Conservation (phyloP, 2,329 filamentous ascomycete species). For the Dactylellina cionopaga region DNA sequence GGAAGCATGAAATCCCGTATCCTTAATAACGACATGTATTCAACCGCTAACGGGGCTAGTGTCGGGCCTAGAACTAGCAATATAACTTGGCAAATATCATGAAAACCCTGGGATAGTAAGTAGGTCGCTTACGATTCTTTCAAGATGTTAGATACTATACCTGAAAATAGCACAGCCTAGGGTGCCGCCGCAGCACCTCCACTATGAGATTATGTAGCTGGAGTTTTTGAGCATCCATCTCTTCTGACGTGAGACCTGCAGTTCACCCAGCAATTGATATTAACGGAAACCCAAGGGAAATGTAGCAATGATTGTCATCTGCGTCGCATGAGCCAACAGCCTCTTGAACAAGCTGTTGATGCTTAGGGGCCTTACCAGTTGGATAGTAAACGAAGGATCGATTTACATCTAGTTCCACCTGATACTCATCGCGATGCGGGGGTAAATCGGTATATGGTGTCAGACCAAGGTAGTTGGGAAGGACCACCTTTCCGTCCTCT, state of each 20-base stretch:
- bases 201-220: conserved; percentile 84
- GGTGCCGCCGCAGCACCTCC: conserved; percentile 79
- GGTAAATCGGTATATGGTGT: conserved; percentile 65
- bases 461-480: conserved; percentile 51
- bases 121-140: too few relatives aligned
- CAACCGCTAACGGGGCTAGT: conserved; percentile 71
- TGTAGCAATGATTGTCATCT: conserved; percentile 30
- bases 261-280: conserved; percentile 53
- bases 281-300: conserved; percentile 25
- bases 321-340: conserved; percentile 18
- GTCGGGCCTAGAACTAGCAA: conserved; percentile 80
- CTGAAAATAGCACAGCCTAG: conserved; percentile 93
- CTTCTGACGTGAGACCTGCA: conserved; percentile 59
- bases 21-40: conserved; percentile 85
- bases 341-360: conserved; percentile 48
- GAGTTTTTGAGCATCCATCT: conserved; percentile 75
- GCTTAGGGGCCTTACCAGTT: conserved; percentile 67
- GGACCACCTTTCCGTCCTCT: conserved; percentile 13
- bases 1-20: conserved; percentile 99
- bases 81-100: conserved; percentile 97
- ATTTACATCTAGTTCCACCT: conserved; percentile 91
- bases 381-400: conserved; percentile 98
- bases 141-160: background rate
- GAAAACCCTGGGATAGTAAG: conserved; percentile 71
- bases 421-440: conserved; percentile 85